phyloP scores from a whole-genome alignment of 805 yeast genomes.

The Cyberlindnera euphorbiae region DNA sequence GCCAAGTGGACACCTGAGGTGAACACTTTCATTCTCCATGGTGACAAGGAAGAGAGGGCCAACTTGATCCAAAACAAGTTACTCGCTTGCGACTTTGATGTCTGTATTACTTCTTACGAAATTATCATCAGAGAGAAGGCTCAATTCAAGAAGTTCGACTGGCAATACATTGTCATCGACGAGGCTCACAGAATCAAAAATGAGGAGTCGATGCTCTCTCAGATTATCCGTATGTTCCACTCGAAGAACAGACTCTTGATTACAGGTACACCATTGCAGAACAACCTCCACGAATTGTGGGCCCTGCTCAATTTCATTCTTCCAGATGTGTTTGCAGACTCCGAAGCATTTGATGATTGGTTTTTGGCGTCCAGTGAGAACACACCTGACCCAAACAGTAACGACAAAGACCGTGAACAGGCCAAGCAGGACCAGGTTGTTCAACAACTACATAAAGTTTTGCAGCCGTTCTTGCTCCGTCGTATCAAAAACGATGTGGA shows the following conservation, averaged over 20 bases:
- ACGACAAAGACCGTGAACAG: slow-evolving; percentile 31
- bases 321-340: slow-evolving; percentile 75
- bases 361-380: slow-evolving; percentile 36
- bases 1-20: slow-evolving; percentile 79
- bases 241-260: slow-evolving; percentile 66
- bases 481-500: slow-evolving; percentile 82
- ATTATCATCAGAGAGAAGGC: slow-evolving; percentile 74
- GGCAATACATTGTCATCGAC: slow-evolving; percentile 77
- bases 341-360: slow-evolving; percentile 74
- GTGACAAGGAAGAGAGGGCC: slow-evolving; percentile 65
- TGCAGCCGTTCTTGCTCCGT: slow-evolving; percentile 70
- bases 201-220: slow-evolving; percentile 56
- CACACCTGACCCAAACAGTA: slow-evolving; percentile 30
- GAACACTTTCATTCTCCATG: slow-evolving; percentile 63
- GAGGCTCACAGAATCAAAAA: slow-evolving; percentile 83
- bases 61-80: slow-evolving; percentile 46
- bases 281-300: slow-evolving; percentile 77
- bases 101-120: slow-evolving; percentile 58
- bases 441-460: slow-evolving; percentile 67
- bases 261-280: slow-evolving; percentile 81
- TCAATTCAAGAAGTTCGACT: slow-evolving; percentile 56
- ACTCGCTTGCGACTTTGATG: slow-evolving; percentile 63
- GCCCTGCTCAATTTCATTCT: slow-evolving; percentile 69
- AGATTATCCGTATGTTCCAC: slow-evolving; percentile 67
- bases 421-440: slow-evolving; percentile 47